Evolutionary conservation across 495 filamentous ascomycete genomes (phyloP).

Genomic region (Talaromyces proteolyticus): DNA sequence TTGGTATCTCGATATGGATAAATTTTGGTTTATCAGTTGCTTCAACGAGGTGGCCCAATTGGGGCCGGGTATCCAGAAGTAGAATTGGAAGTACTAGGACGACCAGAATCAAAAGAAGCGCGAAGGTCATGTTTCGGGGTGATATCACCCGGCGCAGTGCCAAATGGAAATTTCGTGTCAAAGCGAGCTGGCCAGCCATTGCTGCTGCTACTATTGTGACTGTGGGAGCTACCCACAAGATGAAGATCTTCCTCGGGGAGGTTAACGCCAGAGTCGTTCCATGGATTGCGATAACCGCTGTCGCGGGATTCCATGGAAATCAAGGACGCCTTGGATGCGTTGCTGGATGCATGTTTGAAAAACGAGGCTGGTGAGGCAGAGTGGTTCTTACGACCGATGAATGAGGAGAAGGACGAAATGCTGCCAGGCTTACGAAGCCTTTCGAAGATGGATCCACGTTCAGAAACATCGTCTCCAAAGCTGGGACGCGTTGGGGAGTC

Average conservation of each 20-base stretch:
- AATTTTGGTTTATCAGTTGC: slow-evolving; percentile 1
- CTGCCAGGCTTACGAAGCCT: slow-evolving; percentile 87
- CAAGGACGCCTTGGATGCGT: slow-evolving; percentile 90
- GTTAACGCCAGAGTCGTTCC: slow-evolving; percentile 95
- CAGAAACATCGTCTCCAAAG: slow-evolving; percentile 71
- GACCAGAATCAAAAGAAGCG: slow-evolving; percentile 82
- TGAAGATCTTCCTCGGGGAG: slow-evolving; percentile 77
- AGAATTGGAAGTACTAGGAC: slow-evolving; percentile 90
- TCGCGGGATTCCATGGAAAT: slow-evolving; percentile 89
- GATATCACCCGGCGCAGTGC: slow-evolving; percentile 67
- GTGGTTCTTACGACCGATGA: slow-evolving; percentile 91
- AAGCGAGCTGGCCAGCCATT: slow-evolving; percentile 60
- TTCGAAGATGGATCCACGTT: slow-evolving; percentile 77
- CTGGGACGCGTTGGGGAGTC: slow-evolving; percentile 79
- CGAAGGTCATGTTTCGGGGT: slow-evolving; percentile 77
- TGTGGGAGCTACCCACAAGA: slow-evolving; percentile 52
- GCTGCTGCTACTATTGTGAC: slow-evolving; percentile 49
- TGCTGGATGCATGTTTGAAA: slow-evolving; percentile 88
- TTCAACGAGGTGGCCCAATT: slow-evolving; percentile 74
- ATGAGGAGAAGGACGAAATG: slow-evolving; percentile 88
- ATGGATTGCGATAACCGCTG: slow-evolving; percentile 90
- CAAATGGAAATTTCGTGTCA: slow-evolving; percentile 60
- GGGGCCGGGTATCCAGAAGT: slow-evolving; percentile 91
- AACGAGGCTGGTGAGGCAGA: slow-evolving; percentile 75
- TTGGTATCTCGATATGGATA: slow-evolving; percentile 37